These are phyloP conservation scores for Dictyostelium capitatum DNA, from an alignment of 78 protist species.

Conservation along the genomic window DNA sequence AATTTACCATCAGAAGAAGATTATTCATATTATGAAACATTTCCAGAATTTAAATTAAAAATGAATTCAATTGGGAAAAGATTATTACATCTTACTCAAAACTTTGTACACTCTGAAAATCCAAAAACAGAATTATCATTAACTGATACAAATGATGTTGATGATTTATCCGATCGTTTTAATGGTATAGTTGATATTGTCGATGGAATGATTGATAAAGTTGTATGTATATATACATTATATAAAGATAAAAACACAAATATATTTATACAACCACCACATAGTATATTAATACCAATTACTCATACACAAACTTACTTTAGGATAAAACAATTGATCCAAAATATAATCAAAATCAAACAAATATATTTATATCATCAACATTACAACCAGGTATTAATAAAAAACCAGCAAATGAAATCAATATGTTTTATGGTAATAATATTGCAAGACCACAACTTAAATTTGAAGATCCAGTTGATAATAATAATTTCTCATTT, in stretches of 20 bases:
- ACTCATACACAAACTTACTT: slow-evolving; percentile 1
- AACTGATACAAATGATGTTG: slow-evolving; percentile 17
- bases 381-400: slow-evolving; percentile 9
- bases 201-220: slow-evolving; percentile 80
- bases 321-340: slow-evolving; percentile 59
- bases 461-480: slow-evolving; percentile 75
- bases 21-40: slow-evolving; percentile 76
- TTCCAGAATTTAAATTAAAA: slow-evolving; percentile 56
- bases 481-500: slow-evolving; percentile 88
- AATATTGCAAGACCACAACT: slow-evolving; percentile 80
- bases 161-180: slow-evolving; percentile 68
- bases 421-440: slow-evolving; percentile 74
- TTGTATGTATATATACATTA: slow-evolving; percentile 48
- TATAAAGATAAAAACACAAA: background rate
- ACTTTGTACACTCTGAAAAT: slow-evolving; percentile 50
- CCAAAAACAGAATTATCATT: slow-evolving; percentile 29
- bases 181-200: slow-evolving; percentile 69
- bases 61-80: slow-evolving; percentile 57
- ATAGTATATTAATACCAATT: no score
- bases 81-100: slow-evolving; percentile 44
- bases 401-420: slow-evolving; percentile 31
- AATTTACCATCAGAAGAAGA: slow-evolving; percentile 80
- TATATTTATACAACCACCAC: no score
- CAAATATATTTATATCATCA: slow-evolving; percentile 55
- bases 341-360: slow-evolving; percentile 53